Evolutionary conservation across 176 grass and related monocot genomes (phyloP).

Genomic region (Themeda triandra): DNA sequence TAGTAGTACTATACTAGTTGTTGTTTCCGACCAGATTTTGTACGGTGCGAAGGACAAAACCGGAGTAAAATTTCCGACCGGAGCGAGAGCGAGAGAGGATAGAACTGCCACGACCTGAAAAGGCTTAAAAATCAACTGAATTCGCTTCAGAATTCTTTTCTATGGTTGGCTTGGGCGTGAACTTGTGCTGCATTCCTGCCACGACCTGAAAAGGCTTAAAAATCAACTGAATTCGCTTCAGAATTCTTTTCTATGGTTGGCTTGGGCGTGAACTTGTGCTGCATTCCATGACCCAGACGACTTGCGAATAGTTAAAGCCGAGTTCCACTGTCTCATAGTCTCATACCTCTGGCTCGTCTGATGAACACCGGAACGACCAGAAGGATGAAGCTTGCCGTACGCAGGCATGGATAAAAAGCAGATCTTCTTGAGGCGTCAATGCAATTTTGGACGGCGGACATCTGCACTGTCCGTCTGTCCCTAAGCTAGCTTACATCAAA

Average conservation of each 20-base stretch:
- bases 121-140: neutral
- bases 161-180: neutral
- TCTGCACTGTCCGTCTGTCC: slow-evolving; percentile 33
- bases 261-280: neutral
- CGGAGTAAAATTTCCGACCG: too few species aligned
- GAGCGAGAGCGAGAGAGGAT: neutral
- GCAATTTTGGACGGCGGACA: neutral
- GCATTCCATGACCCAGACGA: neutral
- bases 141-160: neutral
- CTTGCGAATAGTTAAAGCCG: neutral
- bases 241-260: neutral
- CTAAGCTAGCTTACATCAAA: slow-evolving; percentile 44
- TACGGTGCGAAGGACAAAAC: neutral
- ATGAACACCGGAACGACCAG: neutral
- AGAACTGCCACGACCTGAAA: neutral
- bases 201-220: neutral
- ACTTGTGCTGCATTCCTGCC: neutral
- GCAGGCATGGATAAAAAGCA: slow-evolving; percentile 29
- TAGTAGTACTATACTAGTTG: too few species aligned
- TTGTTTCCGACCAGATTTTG: too few species aligned
- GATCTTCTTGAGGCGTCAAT: slow-evolving; percentile 12
- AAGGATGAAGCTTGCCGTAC: slow-evolving; percentile 4
- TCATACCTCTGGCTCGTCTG: too few species aligned
- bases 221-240: neutral
- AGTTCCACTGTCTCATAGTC: neutral